phyloP scores from a whole-genome alignment of 2,329 filamentous ascomycete genomes.

The Paraconiothyrium sp. region DNA sequence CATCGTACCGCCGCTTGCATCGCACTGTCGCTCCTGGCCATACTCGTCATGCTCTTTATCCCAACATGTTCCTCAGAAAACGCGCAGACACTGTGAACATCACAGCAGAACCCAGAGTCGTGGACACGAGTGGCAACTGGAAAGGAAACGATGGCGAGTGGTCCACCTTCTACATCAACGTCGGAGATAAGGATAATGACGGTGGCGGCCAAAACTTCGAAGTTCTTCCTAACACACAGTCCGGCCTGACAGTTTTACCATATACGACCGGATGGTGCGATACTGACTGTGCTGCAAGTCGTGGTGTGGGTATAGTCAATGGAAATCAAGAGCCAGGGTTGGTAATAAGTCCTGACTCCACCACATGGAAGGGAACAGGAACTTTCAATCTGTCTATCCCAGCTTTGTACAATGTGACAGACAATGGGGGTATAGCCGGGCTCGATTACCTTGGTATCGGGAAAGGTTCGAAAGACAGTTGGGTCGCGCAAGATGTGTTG shows the following conservation, averaged over 20 bases:
- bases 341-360: slow-evolving; percentile 27
- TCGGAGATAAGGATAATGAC: slow-evolving; percentile 37
- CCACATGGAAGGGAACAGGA: slow-evolving; percentile 29
- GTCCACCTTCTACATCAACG: slow-evolving; percentile 53
- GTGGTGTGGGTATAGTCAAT: slow-evolving; percentile 37
- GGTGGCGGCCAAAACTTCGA: slow-evolving; percentile 49
- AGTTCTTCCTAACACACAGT: slow-evolving; percentile 45
- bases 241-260: slow-evolving; percentile 37
- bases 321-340: slow-evolving; percentile 25
- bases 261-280: slow-evolving; percentile 38
- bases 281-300: slow-evolving; percentile 35
- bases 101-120: slow-evolving; percentile 22
- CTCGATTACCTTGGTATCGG: slow-evolving; percentile 42
- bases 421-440: slow-evolving; percentile 27
- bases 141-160: slow-evolving; percentile 55
- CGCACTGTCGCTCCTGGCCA: slow-evolving; percentile 17
- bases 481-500: slow-evolving; percentile 25
- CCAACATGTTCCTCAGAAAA: slow-evolving; percentile 35
- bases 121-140: slow-evolving; percentile 34
- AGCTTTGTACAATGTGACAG: slow-evolving; percentile 23
- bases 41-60: slow-evolving; percentile 25
- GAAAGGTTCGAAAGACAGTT: slow-evolving; percentile 24
- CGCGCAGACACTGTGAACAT: slow-evolving; percentile 29
- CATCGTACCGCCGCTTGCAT: slow-evolving; percentile 27
- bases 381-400: slow-evolving; percentile 29